Evolutionary conservation across 768 basidiomycete species (phyloP).

Genomic region (Neoboletus brunneissimus): DNA sequence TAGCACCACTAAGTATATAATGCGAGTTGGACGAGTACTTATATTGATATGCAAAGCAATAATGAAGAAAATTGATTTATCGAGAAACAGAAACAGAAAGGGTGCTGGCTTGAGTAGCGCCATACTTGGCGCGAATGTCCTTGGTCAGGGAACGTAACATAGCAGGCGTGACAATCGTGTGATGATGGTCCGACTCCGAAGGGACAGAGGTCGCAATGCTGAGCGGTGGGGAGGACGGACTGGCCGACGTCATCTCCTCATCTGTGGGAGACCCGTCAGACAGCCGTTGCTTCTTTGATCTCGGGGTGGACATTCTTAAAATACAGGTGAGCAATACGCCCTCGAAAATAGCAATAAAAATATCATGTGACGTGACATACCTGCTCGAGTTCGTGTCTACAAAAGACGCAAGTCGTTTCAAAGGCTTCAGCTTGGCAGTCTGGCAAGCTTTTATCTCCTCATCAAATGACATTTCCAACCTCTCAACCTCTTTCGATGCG

Average conservation of each 20-base stretch:
- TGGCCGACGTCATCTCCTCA: constrained; percentile 27
- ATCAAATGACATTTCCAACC: constrained; percentile 33
- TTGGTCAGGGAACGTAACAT: constrained; percentile 51
- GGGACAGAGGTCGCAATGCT: constrained; percentile 44
- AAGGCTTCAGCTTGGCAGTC: constrained; percentile 42
- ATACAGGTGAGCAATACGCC: neutral
- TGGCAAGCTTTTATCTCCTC: constrained; percentile 38
- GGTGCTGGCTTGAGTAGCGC: constrained; percentile 3
- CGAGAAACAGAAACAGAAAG: constrained; percentile 9
- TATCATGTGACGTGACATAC: constrained; percentile 29
- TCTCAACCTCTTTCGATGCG: constrained; percentile 34
- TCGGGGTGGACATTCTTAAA: constrained; percentile 26
- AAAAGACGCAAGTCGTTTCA: constrained; percentile 46
- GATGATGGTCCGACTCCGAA: constrained; percentile 28
- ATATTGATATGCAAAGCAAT: neutral
- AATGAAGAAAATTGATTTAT: neutral
- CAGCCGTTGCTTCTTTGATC: constrained; percentile 44
- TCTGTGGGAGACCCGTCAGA: constrained; percentile 34
- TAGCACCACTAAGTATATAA: neutral
- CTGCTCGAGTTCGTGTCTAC: constrained; percentile 38
- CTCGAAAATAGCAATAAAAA: neutral
- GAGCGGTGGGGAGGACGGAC: constrained; percentile 41
- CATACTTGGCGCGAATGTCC: constrained; percentile 33
- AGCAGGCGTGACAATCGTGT: constrained; percentile 51
- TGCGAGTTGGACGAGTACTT: constrained; percentile 1